Conservation (phyloP, 805 yeast genomes). For the Saccharomycopsis synnaedendra region DNA sequence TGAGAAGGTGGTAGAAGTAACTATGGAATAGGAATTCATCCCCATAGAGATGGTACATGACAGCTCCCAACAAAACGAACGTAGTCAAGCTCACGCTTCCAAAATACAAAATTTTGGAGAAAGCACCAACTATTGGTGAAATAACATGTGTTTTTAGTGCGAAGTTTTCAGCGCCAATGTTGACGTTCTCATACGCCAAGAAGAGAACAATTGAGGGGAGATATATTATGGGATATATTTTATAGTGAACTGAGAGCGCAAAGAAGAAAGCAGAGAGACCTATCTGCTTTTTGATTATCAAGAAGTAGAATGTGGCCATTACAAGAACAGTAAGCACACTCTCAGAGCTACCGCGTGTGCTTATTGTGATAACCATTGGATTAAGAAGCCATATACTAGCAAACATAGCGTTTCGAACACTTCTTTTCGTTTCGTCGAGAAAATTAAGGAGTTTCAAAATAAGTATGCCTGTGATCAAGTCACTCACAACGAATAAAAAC, state of each 20-base stretch:
- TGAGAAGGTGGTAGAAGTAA: constrained; percentile 67
- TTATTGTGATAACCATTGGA: constrained; percentile 90
- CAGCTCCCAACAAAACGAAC: constrained; percentile 33
- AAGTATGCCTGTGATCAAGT: constrained; percentile 67
- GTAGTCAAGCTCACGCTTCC: constrained; percentile 30
- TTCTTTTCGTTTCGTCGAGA: constrained; percentile 1
- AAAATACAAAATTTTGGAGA: constrained; percentile 18
- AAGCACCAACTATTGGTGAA: not conserved
- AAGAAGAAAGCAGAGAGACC: constrained; percentile 35
- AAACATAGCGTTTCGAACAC: constrained; percentile 29
- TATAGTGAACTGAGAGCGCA: constrained; percentile 82
- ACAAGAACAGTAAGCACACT: constrained; percentile 75
- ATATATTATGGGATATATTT: constrained; percentile 85
- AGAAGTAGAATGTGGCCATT: constrained; percentile 41
- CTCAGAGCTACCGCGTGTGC: constrained; percentile 90
- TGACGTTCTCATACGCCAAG: not conserved
- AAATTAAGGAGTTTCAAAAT: constrained; percentile 31
- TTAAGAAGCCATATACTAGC: constrained; percentile 75
- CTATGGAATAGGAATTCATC: constrained; percentile 65
- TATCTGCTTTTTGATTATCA: constrained; percentile 27
- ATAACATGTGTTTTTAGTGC: not conserved
- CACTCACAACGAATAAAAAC: constrained; percentile 62
- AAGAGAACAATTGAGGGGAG: constrained; percentile 56
- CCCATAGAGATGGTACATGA: constrained; percentile 67
- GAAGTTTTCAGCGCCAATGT: not conserved